Conservation (phyloP, 441 rosid genomes). For the Hypseocharis bilobata region DNA sequence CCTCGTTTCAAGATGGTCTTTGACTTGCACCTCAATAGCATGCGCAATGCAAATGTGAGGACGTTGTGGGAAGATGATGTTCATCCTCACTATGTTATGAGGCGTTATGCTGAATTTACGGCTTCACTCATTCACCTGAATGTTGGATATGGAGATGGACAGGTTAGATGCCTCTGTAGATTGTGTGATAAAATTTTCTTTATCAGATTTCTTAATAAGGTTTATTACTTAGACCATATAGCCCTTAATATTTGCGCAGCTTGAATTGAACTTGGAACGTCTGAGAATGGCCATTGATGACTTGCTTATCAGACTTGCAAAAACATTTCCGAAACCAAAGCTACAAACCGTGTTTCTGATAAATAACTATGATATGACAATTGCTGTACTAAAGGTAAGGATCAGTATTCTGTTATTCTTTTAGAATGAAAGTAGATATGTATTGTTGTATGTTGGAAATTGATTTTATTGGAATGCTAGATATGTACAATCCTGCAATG, state of each 20-base stretch:
- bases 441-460: too few relatives aligned
- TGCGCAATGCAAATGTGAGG: slow-evolving; percentile 81
- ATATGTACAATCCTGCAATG: too few relatives aligned
- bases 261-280: slow-evolving; percentile 86
- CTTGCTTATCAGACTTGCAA: slow-evolving; percentile 80
- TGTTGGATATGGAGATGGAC: slow-evolving; percentile 93
- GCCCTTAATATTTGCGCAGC: slow-evolving; percentile 43
- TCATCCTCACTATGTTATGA: slow-evolving; percentile 98
- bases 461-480: too few relatives aligned
- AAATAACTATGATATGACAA: slow-evolving; percentile 94
- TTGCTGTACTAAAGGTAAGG: slow-evolving; percentile 70
- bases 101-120: slow-evolving; percentile 97
- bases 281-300: slow-evolving; percentile 93
- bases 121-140: slow-evolving; percentile 94
- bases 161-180: slow-evolving; percentile 40
- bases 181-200: neutral
- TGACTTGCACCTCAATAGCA: slow-evolving; percentile 82
- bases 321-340: slow-evolving; percentile 58
- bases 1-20: slow-evolving; percentile 97
- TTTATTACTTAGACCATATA: slow-evolving; percentile 2
- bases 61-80: slow-evolving; percentile 95
- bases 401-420: neutral
- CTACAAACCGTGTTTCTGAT: slow-evolving; percentile 80
- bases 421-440: neutral
- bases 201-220: neutral